Evolutionary conservation across 2,329 filamentous ascomycete genomes (phyloP), one percentile per base, ranked within the genome.

Genomic region (Chrysoporthe puriensis): DNA sequence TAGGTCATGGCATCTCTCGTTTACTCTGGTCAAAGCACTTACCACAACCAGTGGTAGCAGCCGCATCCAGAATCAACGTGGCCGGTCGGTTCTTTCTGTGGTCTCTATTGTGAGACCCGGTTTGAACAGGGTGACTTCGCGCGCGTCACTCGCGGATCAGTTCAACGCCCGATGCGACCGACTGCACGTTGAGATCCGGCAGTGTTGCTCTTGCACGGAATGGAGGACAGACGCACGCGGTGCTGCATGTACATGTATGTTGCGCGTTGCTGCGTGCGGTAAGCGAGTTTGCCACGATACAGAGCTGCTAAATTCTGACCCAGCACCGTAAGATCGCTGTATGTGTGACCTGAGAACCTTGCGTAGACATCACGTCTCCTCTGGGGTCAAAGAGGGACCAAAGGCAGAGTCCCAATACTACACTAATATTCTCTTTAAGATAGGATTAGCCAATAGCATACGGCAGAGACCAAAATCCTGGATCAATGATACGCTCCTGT

Each of bases 361-460:
- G 21, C 50, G 26, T 21, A 54, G 50, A 54, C 14, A 13, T 48
- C 48, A 44, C 48, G 57, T 16, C n/a, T 46, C 36, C 32, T 21
- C 26, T 50, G 32, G 48, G 50, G 26, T 21, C 21, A 5, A n/a
- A 26, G 50, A 18, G 6, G 26, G n/a, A n/a, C 34, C 36, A 40
- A 32, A 13, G 9, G 21, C 90, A 43, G 34, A 44, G 26, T 26
- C 16, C 54, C 26, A 42, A 62, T 62, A 34, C 18, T 54, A 36
- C 48, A 56, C 48, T 56, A 34, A 44, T 44, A 14, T 18, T 43
- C 11, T 18, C 48, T 63, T 36, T 36, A 11, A 56, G 40, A 61
- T 54, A 16, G 48, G 34, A 16, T 21, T 36, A 59, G 43, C 67
- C 61, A 67, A 67, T 64, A 21, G 26, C 36, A n/a, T 52, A 2